Conservation (phyloP, 1,284 basidiomycete genomes). For the Peniophora sp. region DNA sequence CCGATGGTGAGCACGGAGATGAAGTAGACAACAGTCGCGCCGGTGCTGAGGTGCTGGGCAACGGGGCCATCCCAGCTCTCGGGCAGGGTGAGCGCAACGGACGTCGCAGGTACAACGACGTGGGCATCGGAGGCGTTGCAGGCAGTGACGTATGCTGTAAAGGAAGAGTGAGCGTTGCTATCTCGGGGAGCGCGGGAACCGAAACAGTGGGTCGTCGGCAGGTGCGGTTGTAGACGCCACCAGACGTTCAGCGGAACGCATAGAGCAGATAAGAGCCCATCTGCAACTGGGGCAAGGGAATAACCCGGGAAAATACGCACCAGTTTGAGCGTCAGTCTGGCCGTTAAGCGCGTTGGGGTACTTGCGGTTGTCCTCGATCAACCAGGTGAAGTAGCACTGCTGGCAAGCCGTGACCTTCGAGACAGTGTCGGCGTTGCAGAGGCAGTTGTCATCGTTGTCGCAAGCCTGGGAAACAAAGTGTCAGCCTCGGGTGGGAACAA, state of each 20-base stretch:
- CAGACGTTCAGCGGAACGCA: not conserved
- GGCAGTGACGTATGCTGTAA: slow-evolving; percentile 38
- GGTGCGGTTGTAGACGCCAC: not conserved
- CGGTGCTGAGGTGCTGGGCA: slow-evolving; percentile 32
- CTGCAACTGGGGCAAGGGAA: slow-evolving; percentile 1
- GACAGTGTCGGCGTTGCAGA: slow-evolving; percentile 39
- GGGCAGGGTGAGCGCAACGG: slow-evolving; percentile 36
- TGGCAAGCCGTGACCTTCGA: slow-evolving; percentile 40
- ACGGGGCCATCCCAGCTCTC: slow-evolving; percentile 53
- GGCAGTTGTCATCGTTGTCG: slow-evolving; percentile 34
- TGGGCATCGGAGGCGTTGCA: slow-evolving; percentile 28
- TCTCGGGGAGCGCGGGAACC: not conserved
- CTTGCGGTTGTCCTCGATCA: slow-evolving; percentile 41
- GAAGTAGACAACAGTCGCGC: slow-evolving; percentile 36
- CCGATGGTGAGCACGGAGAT: slow-evolving; percentile 39
- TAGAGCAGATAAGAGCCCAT: not conserved
- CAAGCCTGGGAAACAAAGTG: slow-evolving; percentile 15
- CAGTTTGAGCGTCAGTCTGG: slow-evolving; percentile 42
- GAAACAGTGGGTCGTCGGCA: not conserved
- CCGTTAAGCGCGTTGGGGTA: slow-evolving; percentile 45
- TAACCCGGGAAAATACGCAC: slow-evolving; percentile 25
- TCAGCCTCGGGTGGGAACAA: not conserved
- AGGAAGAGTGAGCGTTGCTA: not conserved
- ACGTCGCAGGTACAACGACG: slow-evolving; percentile 25
- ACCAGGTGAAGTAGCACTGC: slow-evolving; percentile 52